These are phyloP conservation scores for Zangia roseola DNA, from an alignment of 768 basidiomycete species.

Conservation along the genomic window DNA sequence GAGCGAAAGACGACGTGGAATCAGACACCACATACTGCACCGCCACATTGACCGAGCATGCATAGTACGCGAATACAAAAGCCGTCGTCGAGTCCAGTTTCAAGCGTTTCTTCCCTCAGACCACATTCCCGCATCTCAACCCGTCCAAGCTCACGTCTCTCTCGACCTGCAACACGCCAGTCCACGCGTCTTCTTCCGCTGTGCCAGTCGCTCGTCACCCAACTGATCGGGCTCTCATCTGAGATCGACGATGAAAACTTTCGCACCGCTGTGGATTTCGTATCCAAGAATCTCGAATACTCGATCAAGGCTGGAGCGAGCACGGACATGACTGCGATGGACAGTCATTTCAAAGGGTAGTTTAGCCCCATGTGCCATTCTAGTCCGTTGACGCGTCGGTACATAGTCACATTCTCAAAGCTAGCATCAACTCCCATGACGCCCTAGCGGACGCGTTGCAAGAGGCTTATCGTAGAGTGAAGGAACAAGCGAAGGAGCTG, in stretches of 20 bases:
- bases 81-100: constrained; percentile 42
- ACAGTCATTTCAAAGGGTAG: constrained; percentile 56
- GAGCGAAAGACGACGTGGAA: constrained; percentile 1
- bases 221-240: constrained; percentile 51
- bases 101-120: constrained; percentile 38
- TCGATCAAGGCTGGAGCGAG: constrained; percentile 56
- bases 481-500: constrained; percentile 44
- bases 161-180: constrained; percentile 52
- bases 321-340: constrained; percentile 53
- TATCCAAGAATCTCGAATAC: constrained; percentile 57
- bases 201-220: constrained; percentile 53
- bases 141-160: constrained; percentile 43
- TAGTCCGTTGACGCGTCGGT: constrained; percentile 12
- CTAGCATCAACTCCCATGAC: constrained; percentile 65
- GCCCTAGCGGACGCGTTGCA: constrained; percentile 58
- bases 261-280: constrained; percentile 52
- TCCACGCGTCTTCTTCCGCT: constrained; percentile 51
- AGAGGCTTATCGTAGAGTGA: constrained; percentile 50
- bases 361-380: constrained; percentile 6
- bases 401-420: constrained; percentile 61
- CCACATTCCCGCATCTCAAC: constrained; percentile 36
- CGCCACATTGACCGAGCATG: constrained; percentile 18
- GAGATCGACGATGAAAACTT: constrained; percentile 44
- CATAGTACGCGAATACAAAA: constrained; percentile 24
- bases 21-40: not conserved